Evolutionary conservation across 2,329 filamentous ascomycete species (phyloP).

Genomic region (Triangularia verruculosa): DNA sequence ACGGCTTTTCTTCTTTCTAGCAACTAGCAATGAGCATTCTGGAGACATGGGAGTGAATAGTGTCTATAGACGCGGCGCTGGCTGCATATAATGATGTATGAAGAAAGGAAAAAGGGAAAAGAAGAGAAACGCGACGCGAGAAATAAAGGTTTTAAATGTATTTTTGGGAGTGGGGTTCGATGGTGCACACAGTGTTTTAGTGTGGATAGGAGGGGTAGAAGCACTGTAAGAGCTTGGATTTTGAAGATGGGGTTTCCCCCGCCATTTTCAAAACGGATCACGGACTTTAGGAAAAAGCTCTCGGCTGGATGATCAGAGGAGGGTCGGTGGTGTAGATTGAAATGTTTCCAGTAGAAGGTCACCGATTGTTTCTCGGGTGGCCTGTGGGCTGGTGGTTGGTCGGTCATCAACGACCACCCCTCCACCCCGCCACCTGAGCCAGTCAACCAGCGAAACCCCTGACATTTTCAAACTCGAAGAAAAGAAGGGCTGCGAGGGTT

Average conservation of each 20-base stretch:
- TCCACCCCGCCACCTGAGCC: background rate
- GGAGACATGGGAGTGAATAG: constrained; percentile 20
- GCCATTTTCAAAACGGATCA: no score
- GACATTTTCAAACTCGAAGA: background rate
- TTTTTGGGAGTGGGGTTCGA: no score
- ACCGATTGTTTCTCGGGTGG: background rate
- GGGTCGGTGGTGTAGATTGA: background rate
- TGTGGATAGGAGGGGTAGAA: background rate
- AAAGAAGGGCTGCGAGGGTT: background rate
- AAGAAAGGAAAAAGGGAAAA: constrained; percentile 10
- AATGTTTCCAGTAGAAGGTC: background rate
- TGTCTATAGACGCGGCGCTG: constrained; percentile 30
- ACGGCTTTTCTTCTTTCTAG: constrained; percentile 25
- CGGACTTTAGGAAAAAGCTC: no score
- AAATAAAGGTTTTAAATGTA: background rate
- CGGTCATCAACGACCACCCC: background rate
- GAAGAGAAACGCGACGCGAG: constrained; percentile 5
- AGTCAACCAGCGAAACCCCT: background rate
- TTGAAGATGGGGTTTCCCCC: background rate
- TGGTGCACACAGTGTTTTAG: no score
- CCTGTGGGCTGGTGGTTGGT: background rate
- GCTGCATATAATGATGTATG: constrained; percentile 27
- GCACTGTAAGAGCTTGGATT: no score
- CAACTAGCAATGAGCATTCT: constrained; percentile 28
- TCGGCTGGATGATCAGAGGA: no score